Conservation (phyloP, 2,329 filamentous ascomycete genomes). For the Neospermospora avenae region DNA sequence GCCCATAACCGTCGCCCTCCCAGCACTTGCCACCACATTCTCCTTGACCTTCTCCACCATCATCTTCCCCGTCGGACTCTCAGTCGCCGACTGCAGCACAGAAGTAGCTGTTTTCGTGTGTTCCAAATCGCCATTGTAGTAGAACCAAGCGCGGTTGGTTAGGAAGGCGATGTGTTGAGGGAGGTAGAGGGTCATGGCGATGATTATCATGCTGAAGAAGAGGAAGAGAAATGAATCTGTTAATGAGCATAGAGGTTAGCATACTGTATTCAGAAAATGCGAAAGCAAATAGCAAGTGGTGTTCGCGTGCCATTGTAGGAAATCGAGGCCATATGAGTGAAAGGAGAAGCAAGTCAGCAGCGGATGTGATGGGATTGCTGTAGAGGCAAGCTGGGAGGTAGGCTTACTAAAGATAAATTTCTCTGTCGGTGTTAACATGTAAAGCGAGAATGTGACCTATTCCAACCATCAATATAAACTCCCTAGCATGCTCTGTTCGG, state of each 20-base stretch:
- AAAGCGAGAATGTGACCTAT: constrained; percentile 92
- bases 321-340: too few relatives aligned
- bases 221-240: constrained; percentile 90
- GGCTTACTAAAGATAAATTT: constrained; percentile 93
- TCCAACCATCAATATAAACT: constrained; percentile 58
- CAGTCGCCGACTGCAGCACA: constrained; percentile 25
- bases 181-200: constrained; percentile 87
- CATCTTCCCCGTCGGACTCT: constrained; percentile 23
- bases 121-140: constrained; percentile 76
- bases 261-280: too few relatives aligned
- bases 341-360: neutral
- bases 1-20: constrained; percentile 17
- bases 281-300: too few relatives aligned
- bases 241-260: neutral
- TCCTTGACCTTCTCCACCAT: constrained; percentile 27
- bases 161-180: constrained; percentile 86
- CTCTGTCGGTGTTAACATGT: constrained; percentile 96
- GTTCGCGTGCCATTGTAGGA: too few relatives aligned
- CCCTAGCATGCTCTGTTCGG: neutral
- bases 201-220: constrained; percentile 78
- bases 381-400: neutral
- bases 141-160: constrained; percentile 85
- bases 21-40: constrained; percentile 22
- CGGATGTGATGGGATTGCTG: neutral
- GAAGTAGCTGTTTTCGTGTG: constrained; percentile 38